A percentile compares a stretch with the other conserved stretches of the same genome.
These are phyloP conservation scores for Xylaria polymorpha DNA, from an alignment of 2,329 filamentous ascomycete species.

Conservation along the genomic window DNA sequence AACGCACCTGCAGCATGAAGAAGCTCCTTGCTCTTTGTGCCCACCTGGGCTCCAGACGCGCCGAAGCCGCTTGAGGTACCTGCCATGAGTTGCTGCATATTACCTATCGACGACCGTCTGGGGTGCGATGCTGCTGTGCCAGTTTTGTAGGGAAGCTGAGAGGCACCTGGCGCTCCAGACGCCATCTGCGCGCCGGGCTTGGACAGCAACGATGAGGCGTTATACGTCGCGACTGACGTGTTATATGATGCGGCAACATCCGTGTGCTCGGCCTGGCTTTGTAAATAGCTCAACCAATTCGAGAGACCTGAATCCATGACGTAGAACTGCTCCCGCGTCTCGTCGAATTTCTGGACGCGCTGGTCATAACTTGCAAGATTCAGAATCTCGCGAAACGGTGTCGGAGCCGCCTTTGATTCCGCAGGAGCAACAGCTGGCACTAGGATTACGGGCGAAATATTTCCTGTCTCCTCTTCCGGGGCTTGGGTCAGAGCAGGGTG, in stretches of 20 bases:
- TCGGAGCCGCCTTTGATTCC: slow-evolving; percentile 21
- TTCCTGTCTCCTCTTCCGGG: slow-evolving; percentile 3
- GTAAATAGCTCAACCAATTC: slow-evolving; percentile 64
- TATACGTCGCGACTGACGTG: background rate
- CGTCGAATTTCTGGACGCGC: slow-evolving; percentile 78
- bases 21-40: slow-evolving; percentile 88
- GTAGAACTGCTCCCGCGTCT: slow-evolving; percentile 77
- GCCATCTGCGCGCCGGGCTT: slow-evolving; percentile 29
- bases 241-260: slow-evolving; percentile 43
- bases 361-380: slow-evolving; percentile 72
- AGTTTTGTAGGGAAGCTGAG: slow-evolving; percentile 60
- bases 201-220: slow-evolving; percentile 15
- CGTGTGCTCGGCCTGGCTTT: slow-evolving; percentile 61
- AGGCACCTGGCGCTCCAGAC: slow-evolving; percentile 18
- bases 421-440: slow-evolving; percentile 12
- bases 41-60: slow-evolving; percentile 72
- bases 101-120: slow-evolving; percentile 47
- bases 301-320: slow-evolving; percentile 79
- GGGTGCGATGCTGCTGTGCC: slow-evolving; percentile 48
- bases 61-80: slow-evolving; percentile 61
- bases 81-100: slow-evolving; percentile 49
- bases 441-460: background rate
- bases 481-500: slow-evolving; percentile 43
- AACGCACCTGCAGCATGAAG: slow-evolving; percentile 88
- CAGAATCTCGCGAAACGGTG: slow-evolving; percentile 81